Percentiles rank a stretch among this genome's conserved stretches.
Conservation (phyloP, 495 filamentous ascomycete species). For the Penicillium flavigenum region DNA sequence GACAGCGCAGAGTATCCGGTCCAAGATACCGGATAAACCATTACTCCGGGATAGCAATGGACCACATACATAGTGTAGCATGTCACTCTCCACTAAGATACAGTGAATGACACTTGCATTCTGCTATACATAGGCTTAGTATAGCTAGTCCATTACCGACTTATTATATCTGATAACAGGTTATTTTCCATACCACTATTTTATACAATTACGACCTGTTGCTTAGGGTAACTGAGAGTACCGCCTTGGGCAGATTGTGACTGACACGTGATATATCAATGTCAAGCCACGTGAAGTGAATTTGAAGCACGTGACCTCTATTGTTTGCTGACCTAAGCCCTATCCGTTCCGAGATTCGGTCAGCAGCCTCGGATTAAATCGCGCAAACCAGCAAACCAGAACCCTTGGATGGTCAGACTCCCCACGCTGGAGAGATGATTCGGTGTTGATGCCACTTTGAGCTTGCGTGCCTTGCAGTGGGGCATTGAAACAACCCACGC, state of each 20-base stretch:
- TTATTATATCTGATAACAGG: not conserved
- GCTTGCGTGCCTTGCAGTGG: constrained; percentile 16
- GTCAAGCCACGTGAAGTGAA: not conserved
- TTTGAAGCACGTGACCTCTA: not conserved
- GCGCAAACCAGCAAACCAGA: constrained; percentile 8
- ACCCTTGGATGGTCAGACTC: not conserved
- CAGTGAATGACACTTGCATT: not conserved
- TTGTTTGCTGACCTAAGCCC: not conserved
- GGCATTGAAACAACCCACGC: constrained; percentile 5
- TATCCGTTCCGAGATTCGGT: not conserved
- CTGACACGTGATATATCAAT: constrained; percentile 1
- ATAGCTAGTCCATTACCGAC: not conserved
- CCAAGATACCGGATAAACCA: not conserved
- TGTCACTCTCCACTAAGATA: not conserved
- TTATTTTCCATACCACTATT: not conserved
- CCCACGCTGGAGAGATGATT: constrained; percentile 11
- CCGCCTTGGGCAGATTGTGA: not conserved
- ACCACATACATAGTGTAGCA: not conserved
- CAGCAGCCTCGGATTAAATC: constrained; percentile 11
- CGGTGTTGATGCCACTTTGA: not conserved
- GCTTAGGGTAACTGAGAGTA: not conserved
- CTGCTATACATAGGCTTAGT: not conserved
- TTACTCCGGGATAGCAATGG: not conserved
- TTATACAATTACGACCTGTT: not conserved
- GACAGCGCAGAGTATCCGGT: not conserved